Base-by-base conservation (phyloP, 805 yeast species). In the Candida railenensis region DNA sequence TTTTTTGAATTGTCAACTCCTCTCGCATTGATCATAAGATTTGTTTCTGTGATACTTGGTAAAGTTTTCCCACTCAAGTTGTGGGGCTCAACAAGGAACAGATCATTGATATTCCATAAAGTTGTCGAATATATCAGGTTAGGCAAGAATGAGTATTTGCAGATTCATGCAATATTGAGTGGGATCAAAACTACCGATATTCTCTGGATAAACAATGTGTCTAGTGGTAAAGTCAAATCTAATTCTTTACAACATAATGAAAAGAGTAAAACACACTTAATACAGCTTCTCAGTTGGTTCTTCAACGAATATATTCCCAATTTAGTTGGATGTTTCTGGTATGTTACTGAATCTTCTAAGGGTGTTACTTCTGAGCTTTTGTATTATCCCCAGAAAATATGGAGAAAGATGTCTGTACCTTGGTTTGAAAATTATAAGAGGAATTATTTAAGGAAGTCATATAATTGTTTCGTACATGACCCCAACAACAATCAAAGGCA, bases 301-400 rank as follows among this genome's bases (percentile, higher is more conserved):
- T 77, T 85, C 36, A 50, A 62, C 0, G 34, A 32, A 0, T 72
- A 82, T 43, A 51, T 87, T 0, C 65, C 76, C 5, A 71, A 66
- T 15, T 48, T 87, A 1, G 53, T 87, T 0, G 61, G 69, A 0
- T 61, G 77, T 0, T 80, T 78, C 55, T 90, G 89, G 67, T 83
- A 87, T 57, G 82, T 85, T 3, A 83, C 94, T 0, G 86, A 83
- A 41, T 46, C 58, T 1, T 42, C 57, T 2, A 39, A 49, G 12
- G 63, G 65, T 3, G 8, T 2, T 12, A 22, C 22, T 20, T 36
- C 39, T 9, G 22, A 28, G 18, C 48, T 80, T 0, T 44, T 71
- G 0, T 87, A 70, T 56, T 87, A 77, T 54, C 73, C 83, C 15
- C 89, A 82, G 45, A 69, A 65, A 20, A 62, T 68, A 1, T 89